Percentiles rank a stretch among this genome's conserved stretches.
These are phyloP conservation scores for Blastocystis sp. DNA, from an alignment of 352 stramenopile genomes.

Conservation along the genomic window DNA sequence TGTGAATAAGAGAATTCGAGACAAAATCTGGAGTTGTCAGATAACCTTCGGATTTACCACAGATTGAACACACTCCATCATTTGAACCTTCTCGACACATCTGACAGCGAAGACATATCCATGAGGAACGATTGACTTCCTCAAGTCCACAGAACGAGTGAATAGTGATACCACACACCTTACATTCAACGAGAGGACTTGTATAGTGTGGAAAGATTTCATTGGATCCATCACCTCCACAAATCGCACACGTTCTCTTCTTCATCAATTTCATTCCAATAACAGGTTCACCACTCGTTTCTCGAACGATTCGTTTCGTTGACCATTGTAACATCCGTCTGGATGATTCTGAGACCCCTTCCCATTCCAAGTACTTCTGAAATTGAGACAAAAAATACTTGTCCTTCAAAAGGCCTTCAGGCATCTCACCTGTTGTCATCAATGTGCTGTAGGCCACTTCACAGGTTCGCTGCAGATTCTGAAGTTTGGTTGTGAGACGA, in stretches of 20 bases:
- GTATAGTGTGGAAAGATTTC: constrained; percentile 6
- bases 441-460: not conserved
- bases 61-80: not conserved
- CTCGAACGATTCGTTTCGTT: not conserved
- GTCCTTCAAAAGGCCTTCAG: not conserved
- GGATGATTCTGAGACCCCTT: not conserved
- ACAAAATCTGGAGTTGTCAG: not conserved
- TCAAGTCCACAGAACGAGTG: not conserved
- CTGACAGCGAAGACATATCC: not conserved
- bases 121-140: not conserved
- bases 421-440: not conserved
- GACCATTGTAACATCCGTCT: not conserved
- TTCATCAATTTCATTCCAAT: not conserved
- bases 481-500: not conserved
- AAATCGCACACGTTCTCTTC: not conserved
- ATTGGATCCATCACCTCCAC: not conserved
- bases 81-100: not conserved
- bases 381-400: not conserved
- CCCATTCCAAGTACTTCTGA: not conserved
- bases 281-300: not conserved
- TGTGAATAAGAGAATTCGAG: not conserved
- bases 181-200: not conserved
- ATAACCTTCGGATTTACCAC: not conserved
- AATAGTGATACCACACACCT: not conserved
- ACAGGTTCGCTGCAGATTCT: not conserved